Conservation (phyloP, 2,329 filamentous ascomycete genomes). For the Plectosphaerella sp. region DNA sequence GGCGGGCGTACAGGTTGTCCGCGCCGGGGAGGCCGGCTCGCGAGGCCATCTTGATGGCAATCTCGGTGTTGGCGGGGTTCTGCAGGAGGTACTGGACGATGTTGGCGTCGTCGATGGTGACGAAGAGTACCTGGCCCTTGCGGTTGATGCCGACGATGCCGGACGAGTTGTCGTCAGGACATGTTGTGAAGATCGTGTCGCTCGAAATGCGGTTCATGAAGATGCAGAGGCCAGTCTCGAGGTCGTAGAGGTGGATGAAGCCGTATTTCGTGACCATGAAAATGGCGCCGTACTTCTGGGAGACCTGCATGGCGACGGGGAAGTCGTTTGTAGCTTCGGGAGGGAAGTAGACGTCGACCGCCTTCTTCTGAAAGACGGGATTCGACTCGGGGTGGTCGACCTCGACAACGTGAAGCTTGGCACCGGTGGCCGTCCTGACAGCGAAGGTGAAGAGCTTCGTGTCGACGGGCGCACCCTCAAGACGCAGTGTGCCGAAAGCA, state of each 20-base stretch:
- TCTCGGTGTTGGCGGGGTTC: slow-evolving; percentile 88
- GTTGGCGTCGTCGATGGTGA: slow-evolving; percentile 86
- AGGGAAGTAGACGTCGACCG: slow-evolving; percentile 96
- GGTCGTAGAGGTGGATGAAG: slow-evolving; percentile 97
- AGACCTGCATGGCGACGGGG: slow-evolving; percentile 96
- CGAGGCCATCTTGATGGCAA: slow-evolving; percentile 95
- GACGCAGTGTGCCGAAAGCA: slow-evolving; percentile 81
- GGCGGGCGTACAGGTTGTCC: slow-evolving; percentile 86
- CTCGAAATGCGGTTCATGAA: slow-evolving; percentile 99
- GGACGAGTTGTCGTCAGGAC: slow-evolving; percentile 74
- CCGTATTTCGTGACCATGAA: slow-evolving; percentile 98
- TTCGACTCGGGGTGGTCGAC: slow-evolving; percentile 91
- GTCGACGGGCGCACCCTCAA: slow-evolving; percentile 85
- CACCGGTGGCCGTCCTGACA: slow-evolving; percentile 81
- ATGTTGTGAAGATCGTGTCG: slow-evolving; percentile 97
- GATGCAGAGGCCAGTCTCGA: slow-evolving; percentile 91
- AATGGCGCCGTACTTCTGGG: slow-evolving; percentile 91
- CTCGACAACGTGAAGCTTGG: slow-evolving; percentile 96
- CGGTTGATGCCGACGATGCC: slow-evolving; percentile 95
- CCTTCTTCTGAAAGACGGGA: slow-evolving; percentile 88
- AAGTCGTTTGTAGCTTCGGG: slow-evolving; percentile 95
- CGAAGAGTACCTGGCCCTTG: slow-evolving; percentile 93
- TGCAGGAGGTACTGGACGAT: slow-evolving; percentile 94
- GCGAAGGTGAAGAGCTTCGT: slow-evolving; percentile 97
- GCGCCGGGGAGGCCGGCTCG: slow-evolving; percentile 90